Percentiles rank a stretch among this genome's conserved stretches.
phyloP scores from a whole-genome alignment of 2,329 filamentous ascomycete species.

The Aspergillus jensenii region DNA sequence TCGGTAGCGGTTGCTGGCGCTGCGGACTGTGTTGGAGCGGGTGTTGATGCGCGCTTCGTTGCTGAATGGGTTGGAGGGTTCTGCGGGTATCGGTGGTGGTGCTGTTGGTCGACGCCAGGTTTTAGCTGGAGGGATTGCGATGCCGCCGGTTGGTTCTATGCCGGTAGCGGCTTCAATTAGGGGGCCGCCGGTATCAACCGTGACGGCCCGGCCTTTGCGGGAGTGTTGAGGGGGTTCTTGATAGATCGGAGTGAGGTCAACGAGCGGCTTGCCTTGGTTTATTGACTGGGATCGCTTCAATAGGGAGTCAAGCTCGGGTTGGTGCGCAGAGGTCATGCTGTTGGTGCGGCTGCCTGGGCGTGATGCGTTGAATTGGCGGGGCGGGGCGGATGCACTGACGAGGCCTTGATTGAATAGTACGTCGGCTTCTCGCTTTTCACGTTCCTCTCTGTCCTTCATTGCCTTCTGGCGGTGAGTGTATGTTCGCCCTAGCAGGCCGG shows the following conservation, averaged over 20 bases:
- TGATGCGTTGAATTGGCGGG: constrained; percentile 23
- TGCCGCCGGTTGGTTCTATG: constrained; percentile 34
- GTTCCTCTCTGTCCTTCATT: constrained; percentile 41
- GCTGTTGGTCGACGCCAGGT: constrained; percentile 38
- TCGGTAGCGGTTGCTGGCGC: constrained; percentile 20
- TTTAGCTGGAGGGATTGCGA: constrained; percentile 39
- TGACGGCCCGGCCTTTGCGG: constrained; percentile 37
- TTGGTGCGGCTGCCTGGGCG: constrained; percentile 31
- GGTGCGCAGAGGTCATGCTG: constrained; percentile 30
- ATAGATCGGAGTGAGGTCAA: constrained; percentile 67
- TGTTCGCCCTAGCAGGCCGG: constrained; percentile 39
- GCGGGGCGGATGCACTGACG: constrained; percentile 51
- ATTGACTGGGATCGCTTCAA: constrained; percentile 50
- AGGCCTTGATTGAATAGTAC: constrained; percentile 55
- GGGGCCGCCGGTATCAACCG: constrained; percentile 44
- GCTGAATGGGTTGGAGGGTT: constrained; percentile 8
- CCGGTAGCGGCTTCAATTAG: constrained; percentile 45
- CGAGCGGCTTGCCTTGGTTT: constrained; percentile 57
- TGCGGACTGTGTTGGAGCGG: constrained; percentile 38
- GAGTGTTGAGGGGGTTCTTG: constrained; percentile 57
- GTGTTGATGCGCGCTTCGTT: constrained; percentile 20
- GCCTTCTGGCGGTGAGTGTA: constrained; percentile 41
- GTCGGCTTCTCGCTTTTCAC: constrained; percentile 36
- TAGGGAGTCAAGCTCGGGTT: constrained; percentile 25
- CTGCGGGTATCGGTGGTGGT: constrained; percentile 7